These are phyloP conservation scores for Agaricus blazei DNA, from an alignment of 768 basidiomycete genomes.

Conservation along the genomic window DNA sequence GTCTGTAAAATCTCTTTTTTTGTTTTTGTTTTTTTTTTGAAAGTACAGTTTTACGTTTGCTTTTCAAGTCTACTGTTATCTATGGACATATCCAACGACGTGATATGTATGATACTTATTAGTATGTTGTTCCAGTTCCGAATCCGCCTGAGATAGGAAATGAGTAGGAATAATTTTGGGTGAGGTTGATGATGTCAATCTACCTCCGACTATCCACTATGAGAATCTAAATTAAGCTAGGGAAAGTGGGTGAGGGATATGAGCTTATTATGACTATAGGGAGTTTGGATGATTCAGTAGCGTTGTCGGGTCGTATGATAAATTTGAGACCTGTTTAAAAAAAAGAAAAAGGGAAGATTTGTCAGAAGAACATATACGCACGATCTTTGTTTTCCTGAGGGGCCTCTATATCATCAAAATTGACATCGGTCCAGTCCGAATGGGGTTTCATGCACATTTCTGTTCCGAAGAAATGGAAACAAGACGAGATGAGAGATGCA, in stretches of 20 bases:
- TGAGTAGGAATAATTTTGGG: background rate
- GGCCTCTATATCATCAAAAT: constrained; percentile 4
- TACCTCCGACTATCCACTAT: constrained; percentile 44
- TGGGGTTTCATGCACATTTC: background rate
- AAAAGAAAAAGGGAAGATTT: background rate
- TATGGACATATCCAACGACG: background rate
- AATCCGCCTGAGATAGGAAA: constrained; percentile 18
- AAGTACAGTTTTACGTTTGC: too few species aligned
- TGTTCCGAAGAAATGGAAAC: background rate
- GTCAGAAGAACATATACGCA: background rate
- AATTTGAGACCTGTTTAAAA: constrained; percentile 31
- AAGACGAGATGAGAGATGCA: background rate
- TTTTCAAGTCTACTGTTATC: too few species aligned
- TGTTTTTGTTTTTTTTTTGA: too few species aligned
- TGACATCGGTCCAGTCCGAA: background rate
- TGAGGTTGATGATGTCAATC: background rate
- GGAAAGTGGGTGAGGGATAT: background rate
- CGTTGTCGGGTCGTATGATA: constrained; percentile 34
- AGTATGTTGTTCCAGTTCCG: constrained; percentile 19
- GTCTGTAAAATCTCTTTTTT: too few species aligned
- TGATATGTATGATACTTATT: constrained; percentile 5
- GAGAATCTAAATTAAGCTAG: background rate
- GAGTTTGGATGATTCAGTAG: constrained; percentile 30
- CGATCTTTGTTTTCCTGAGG: constrained; percentile 21
- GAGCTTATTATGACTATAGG: constrained; percentile 44